Evolutionary conservation across 192 early-diverging fungal genomes (phyloP), one percentile per base, ranked within the genome.

Genomic region (Coemansia sp.): DNA sequence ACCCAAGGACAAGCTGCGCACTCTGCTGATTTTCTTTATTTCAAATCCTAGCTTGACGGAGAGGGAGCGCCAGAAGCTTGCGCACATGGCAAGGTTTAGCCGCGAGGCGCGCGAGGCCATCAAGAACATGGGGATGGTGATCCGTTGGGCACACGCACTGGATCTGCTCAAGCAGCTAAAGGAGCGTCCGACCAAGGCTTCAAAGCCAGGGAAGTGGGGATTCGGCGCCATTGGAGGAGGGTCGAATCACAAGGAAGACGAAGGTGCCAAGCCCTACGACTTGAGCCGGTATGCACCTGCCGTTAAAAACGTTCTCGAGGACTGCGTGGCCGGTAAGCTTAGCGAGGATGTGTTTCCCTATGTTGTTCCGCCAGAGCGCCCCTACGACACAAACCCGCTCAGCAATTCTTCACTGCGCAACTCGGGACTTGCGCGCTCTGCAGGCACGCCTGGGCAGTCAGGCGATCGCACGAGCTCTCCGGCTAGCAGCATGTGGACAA

Each of bases 311-410:
- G 66, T 84, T 10, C 59, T 80, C 10, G 77, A 84, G 66, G 58
- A 58, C 46, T 73, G 68, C 36, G 59, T 84, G 21, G 66, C 73
- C 41, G 78, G 78, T 16, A 65, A 69, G 16, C 74, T 84, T n/a
- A 78, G 73, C 73, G 76, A 80, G 51, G 78, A 84, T 12, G 19
- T 79, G 65, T 84, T 84, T 37, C 82, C 82, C 26, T 84, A 84
- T 49, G 82, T 80, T 8, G 74, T 77, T 46, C 82, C 82, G 37
- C 82, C 82, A 15, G 82, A 76, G 63, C 69, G 65, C 40, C 80
- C 80, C 9, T 67, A 54, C 51, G 64, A 76, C 41, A 21, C 67
- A 26, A 64, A 41, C 36, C 52, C 68, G 45, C 58, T 67, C 55
- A 60, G 62, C 7, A 62, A 41, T 26, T 15, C 69, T 16, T 58